Conservation (phyloP, 345 rosid genomes). For the Boechera stricta region DNA sequence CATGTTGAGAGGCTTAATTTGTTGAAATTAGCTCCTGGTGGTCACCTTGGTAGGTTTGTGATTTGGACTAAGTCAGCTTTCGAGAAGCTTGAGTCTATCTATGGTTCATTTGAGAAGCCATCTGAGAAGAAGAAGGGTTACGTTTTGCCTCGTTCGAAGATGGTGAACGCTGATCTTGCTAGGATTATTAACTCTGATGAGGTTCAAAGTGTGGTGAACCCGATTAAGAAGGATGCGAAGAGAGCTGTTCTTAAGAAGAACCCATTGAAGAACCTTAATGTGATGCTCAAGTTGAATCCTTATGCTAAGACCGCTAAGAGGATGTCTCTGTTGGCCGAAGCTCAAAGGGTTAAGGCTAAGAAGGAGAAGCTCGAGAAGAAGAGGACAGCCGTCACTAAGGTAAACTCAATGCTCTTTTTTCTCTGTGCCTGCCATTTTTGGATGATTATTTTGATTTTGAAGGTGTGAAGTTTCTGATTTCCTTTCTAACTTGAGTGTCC, state of each 20-base stretch:
- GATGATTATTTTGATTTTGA: background rate
- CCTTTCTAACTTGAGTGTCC: background rate
- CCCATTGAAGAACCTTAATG: constrained; percentile 85
- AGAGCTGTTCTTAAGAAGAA: constrained; percentile 92
- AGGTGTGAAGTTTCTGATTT: background rate
- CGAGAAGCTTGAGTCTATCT: constrained; percentile 89
- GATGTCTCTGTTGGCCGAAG: constrained; percentile 94
- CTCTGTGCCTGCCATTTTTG: too few species aligned
- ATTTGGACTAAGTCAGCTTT: constrained; percentile 97
- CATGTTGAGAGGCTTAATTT: constrained; percentile 85
- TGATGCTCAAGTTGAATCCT: constrained; percentile 84
- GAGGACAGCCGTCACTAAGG: constrained; percentile 77
- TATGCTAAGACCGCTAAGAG: constrained; percentile 97
- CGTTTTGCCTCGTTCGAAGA: constrained; percentile 83
- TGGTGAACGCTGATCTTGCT: constrained; percentile 93
- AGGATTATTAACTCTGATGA: constrained; percentile 96
- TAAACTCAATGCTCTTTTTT: constrained; percentile 35
- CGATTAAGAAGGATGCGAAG: constrained; percentile 70
- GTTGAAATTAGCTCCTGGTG: constrained; percentile 94
- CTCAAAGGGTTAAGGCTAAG: constrained; percentile 87
- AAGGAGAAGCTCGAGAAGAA: constrained; percentile 96
- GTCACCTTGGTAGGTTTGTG: constrained; percentile 90
- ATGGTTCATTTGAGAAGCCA: constrained; percentile 78
- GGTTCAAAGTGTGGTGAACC: constrained; percentile 90
- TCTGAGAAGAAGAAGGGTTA: constrained; percentile 95